Evolutionary conservation across 2,329 filamentous ascomycete species (phyloP), one percentile per base, ranked within the genome.

Genomic region (Fusarium xylarioides): DNA sequence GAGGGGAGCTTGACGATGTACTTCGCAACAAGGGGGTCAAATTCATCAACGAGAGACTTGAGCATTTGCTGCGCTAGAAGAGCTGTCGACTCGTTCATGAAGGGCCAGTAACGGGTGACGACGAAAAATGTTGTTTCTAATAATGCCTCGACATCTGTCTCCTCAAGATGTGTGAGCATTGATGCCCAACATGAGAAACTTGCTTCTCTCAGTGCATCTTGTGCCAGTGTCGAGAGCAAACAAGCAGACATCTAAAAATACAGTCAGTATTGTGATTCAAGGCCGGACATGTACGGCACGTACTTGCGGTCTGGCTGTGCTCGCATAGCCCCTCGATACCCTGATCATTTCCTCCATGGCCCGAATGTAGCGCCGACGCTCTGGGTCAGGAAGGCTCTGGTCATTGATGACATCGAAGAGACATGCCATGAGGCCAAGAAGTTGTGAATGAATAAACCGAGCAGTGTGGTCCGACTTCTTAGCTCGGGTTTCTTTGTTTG

Each of bases 71-170:
- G 86, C 7, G 91, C 92, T 61, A 86, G 85, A 7, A 86, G 78
- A 70, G 89, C 90, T 4, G 91, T 91, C 7, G 85, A 80, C 8
- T 87, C 83, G 28, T 91, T 90, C 63, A 98, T 91, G 2, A 77
- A 79, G 9, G 81, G 73, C 96, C 96, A 99, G 77, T 96, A 92
- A 74, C 92, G 91, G 30, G 92, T 91, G 54, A 98, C 91, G 44
- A 97, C 90, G 59, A 95, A 95, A 74, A 98, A 94, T 0, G 95
- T 97, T 65, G 95, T 95, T 79, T 97, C 95, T 14, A 98, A 85
- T 42, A 98, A 87, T 32, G 90, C 87, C 73, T 92, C 91, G 11
- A 97, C 87, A 77, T 98, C 95, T 30, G 95, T 92, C 63, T 91
- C 91, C 15, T 92, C 91, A 53, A 98, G 86, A 57, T 91, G 89